Evolutionary conservation across 73 alveolate species (phyloP).

Genomic region (Durusdinium trenchii): DNA sequence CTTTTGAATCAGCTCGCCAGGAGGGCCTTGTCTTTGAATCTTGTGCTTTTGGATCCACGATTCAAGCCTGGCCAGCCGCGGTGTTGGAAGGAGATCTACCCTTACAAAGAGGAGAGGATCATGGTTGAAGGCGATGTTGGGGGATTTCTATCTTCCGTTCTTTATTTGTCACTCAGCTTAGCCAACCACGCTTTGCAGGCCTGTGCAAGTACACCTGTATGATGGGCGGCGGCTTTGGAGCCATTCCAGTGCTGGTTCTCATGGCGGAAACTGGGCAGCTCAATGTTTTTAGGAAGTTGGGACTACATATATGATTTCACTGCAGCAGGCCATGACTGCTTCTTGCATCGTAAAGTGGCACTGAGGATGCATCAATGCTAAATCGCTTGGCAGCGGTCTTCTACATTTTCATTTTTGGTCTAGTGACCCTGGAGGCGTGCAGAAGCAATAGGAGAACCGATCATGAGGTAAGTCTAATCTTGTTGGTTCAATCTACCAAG

Average conservation of each 20-base stretch:
- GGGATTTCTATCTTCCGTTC: not conserved
- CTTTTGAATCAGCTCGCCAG: constrained; percentile 87
- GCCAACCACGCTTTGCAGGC: constrained; percentile 27
- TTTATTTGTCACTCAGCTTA: not conserved
- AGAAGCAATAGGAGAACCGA: too few relatives aligned
- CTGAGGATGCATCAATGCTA: constrained; percentile 78
- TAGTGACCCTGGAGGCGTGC: constrained; percentile 75
- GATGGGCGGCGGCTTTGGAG: constrained; percentile 95
- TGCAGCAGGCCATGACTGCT: not conserved
- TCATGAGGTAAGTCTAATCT: too few relatives aligned
- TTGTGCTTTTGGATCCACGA: not conserved
- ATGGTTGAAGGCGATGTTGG: constrained; percentile 57
- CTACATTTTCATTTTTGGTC: constrained; percentile 70
- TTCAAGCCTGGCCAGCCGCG: not conserved
- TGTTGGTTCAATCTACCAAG: too few relatives aligned
- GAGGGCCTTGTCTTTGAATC: not conserved
- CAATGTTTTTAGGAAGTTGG: not conserved
- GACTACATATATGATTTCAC: not conserved
- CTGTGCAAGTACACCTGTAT: constrained; percentile 83
- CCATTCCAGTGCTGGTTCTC: constrained; percentile 69
- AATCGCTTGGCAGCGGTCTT: constrained; percentile 55
- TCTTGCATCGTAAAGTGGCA: not conserved
- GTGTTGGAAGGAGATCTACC: constrained; percentile 65
- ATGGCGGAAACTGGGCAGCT: constrained; percentile 48
- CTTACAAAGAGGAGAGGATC: constrained; percentile 88